Evolutionary conservation across 257 asterid species (phyloP).

Genomic region (Ocimum tenuiflorum): DNA sequence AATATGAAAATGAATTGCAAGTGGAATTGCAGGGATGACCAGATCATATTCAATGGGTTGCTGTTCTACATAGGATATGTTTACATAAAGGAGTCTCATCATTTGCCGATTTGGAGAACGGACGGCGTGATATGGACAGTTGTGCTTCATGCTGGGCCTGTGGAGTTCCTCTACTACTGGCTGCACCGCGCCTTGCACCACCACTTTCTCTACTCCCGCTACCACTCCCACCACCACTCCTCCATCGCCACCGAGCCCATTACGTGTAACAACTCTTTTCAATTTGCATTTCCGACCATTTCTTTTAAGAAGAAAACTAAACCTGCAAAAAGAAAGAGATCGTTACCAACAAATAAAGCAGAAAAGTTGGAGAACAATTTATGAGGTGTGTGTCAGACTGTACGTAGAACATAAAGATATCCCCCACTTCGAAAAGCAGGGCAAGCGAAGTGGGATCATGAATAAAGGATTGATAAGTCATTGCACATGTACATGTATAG

Average conservation of each 20-base stretch:
- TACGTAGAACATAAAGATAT: too few species aligned
- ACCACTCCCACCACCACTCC: conserved; percentile 92
- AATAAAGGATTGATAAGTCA: too few species aligned
- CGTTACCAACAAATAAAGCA: too few species aligned
- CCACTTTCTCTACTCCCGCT: conserved; percentile 79
- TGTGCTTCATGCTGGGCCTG: conserved; percentile 63
- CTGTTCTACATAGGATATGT: conserved; percentile 37
- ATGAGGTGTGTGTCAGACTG: too few species aligned
- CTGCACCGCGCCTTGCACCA: conserved; percentile 89
- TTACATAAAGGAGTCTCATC: conserved; percentile 19
- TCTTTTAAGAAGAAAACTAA: too few species aligned
- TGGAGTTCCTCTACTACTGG: conserved; percentile 90
- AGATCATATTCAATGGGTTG: conserved; percentile 63
- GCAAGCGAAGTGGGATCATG: too few species aligned
- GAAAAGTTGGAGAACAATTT: too few species aligned
- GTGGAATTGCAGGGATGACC: conserved; percentile 63
- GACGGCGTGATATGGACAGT: conserved; percentile 49
- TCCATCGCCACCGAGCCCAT: conserved; percentile 90
- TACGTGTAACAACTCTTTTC: conserved; percentile 56
- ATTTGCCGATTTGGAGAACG: conserved; percentile 60
- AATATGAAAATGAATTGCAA: too few species aligned
- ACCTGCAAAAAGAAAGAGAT: too few species aligned
- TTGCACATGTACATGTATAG: too few species aligned
- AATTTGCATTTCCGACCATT: too few species aligned
- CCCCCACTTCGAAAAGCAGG: too few species aligned